A percentile compares a stretch with the other conserved stretches of the same genome.
Evolutionary conservation across 176 grass and related monocot genomes (phyloP).

Genomic region (Musa itinerans): DNA sequence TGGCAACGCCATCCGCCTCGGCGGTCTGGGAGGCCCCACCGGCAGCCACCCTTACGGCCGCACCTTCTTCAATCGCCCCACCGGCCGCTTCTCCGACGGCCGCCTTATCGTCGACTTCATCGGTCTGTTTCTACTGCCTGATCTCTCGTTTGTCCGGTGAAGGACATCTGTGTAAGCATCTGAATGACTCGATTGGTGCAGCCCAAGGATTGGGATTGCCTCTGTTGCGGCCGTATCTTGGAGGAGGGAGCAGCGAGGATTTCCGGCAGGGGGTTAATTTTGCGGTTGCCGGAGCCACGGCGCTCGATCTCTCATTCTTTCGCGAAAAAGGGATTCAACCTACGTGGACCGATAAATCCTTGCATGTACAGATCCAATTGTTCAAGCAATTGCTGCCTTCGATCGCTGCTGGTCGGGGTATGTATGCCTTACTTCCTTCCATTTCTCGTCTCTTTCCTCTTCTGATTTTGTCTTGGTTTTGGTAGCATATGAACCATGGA

Average conservation of each 20-base stretch:
- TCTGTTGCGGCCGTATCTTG: conserved; percentile 53
- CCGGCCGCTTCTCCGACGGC: conserved; percentile 72
- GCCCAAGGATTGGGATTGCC: conserved; percentile 76
- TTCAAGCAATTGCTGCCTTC: conserved; percentile 64
- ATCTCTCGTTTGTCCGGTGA: background rate
- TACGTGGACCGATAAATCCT: conserved; percentile 63
- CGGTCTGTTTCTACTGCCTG: conserved; percentile 28
- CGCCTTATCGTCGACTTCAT: conserved; percentile 89
- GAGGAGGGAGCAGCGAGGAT: conserved; percentile 26
- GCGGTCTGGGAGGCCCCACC: conserved; percentile 48
- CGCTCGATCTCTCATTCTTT: conserved; percentile 56
- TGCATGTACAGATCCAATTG: conserved; percentile 66
- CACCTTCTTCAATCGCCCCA: conserved; percentile 81
- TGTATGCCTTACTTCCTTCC: background rate
- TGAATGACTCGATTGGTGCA: conserved; percentile 25
- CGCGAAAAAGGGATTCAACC: conserved; percentile 43
- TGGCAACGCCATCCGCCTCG: conserved; percentile 59
- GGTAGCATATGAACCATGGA: background rate
- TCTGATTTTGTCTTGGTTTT: background rate
- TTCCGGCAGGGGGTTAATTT: conserved; percentile 77
- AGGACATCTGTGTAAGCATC: background rate
- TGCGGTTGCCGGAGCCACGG: conserved; percentile 75
- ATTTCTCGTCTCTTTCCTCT: background rate
- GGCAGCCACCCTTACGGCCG: conserved; percentile 60
- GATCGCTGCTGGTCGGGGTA: conserved; percentile 14